These are phyloP conservation scores for Beauveria sp. DNA, from an alignment of 2,329 filamentous ascomycete species.

Conservation along the genomic window DNA sequence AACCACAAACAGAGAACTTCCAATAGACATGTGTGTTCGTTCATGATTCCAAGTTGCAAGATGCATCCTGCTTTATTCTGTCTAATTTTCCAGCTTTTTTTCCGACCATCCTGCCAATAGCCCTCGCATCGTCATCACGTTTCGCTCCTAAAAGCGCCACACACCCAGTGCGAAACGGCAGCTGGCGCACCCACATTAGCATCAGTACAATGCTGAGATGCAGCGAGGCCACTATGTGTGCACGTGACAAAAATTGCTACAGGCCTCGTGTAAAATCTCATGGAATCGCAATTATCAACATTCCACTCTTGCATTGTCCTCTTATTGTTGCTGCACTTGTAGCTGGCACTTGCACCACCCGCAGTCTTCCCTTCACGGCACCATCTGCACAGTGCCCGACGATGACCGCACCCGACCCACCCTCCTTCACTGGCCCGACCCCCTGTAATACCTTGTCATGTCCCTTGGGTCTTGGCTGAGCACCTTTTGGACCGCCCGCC, in stretches of 20 bases:
- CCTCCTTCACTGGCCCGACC: neutral
- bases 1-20: neutral
- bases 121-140: neutral
- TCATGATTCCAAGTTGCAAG: neutral
- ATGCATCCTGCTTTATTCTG: neutral
- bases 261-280: neutral
- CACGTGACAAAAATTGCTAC: neutral
- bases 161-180: slow-evolving; percentile 5
- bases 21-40: neutral
- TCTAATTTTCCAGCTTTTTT: neutral
- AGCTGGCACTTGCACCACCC: neutral
- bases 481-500: no score
- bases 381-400: neutral
- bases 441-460: neutral
- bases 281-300: neutral
- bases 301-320: neutral
- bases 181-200: no score
- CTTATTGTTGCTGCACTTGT: neutral
- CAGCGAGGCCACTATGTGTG: neutral
- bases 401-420: neutral
- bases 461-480: no score
- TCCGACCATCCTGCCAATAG: neutral
- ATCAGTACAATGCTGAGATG: neutral
- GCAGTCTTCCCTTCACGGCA: neutral
- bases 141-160: slow-evolving; percentile 1